Evolutionary conservation across 2,329 filamentous ascomycete genomes (phyloP).

Genomic region (Fusarium piperis): DNA sequence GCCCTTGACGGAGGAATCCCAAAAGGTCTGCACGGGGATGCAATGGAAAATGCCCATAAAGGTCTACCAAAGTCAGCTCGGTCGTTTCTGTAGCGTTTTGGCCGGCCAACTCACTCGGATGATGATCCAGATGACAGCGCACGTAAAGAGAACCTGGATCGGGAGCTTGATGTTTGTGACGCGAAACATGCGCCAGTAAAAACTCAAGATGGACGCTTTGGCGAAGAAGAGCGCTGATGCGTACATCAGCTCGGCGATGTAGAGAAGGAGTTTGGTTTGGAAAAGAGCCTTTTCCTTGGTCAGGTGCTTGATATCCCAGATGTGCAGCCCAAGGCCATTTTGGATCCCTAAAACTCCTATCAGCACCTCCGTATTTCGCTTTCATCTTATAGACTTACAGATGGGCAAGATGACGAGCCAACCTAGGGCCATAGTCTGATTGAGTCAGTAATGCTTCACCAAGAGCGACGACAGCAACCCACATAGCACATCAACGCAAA

Average conservation of each 20-base stretch:
- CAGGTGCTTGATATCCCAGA: conserved; percentile 16
- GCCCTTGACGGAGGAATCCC: conserved; percentile 16
- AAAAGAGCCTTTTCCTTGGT: conserved; percentile 10
- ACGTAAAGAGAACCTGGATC: conserved; percentile 39
- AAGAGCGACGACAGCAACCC: not conserved
- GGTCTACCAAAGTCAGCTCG: conserved; percentile 19
- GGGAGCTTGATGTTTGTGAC: conserved; percentile 39
- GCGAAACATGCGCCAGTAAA: conserved; percentile 47
- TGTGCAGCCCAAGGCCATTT: conserved; percentile 29
- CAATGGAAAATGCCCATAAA: conserved; percentile 35
- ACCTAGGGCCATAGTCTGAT: conserved; percentile 14
- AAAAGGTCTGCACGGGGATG: conserved; percentile 26
- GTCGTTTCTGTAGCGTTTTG: not conserved
- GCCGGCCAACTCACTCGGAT: conserved; percentile 31
- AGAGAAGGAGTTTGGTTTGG: conserved; percentile 21
- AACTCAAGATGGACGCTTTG: conserved; percentile 42
- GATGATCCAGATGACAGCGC: conserved; percentile 41
- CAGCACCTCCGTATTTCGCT: not conserved
- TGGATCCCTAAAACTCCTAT: conserved; percentile 15
- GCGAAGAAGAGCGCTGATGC: conserved; percentile 40
- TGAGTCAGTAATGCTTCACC: not conserved
- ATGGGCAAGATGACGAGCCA: conserved; percentile 29
- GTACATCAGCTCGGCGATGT: conserved; percentile 41
- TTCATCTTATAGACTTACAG: conserved; percentile 1
- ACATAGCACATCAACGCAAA: conserved; percentile 31